Evolutionary conservation across 2,329 filamentous ascomycete species (phyloP).

Genomic region (Tolypocladium pustulatum): DNA sequence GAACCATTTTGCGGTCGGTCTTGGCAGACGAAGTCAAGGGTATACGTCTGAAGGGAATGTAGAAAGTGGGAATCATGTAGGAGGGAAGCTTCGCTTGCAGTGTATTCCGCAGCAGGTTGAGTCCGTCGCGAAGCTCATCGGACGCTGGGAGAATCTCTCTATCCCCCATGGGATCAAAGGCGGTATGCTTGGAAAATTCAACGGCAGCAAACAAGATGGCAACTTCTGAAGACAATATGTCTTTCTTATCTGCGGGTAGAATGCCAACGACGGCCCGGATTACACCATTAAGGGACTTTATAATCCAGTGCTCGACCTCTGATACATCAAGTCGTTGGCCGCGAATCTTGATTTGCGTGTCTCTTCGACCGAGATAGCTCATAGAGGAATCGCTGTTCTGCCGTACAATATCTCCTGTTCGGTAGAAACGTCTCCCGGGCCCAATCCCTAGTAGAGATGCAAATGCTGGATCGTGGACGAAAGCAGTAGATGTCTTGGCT

Average conservation of each 20-base stretch:
- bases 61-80: background rate
- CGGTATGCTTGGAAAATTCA: background rate
- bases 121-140: background rate
- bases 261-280: background rate
- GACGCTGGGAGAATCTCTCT: background rate
- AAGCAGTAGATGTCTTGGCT: background rate
- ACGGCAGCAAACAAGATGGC: background rate
- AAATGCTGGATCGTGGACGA: background rate
- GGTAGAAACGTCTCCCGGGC: background rate
- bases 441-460: background rate
- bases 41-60: background rate
- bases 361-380: background rate
- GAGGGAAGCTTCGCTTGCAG: background rate
- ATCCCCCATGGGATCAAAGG: background rate
- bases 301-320: background rate
- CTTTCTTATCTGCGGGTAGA: background rate
- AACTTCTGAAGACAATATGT: background rate
- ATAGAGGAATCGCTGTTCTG: background rate
- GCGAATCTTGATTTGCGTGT: background rate
- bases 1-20: background rate
- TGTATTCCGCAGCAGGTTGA: background rate
- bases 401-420: background rate
- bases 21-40: background rate
- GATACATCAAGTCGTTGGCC: background rate
- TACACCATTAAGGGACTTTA: background rate